phyloP scores from a whole-genome alignment of 371 early-diverging fungal genomes.

The Rhizopus stolonifer region DNA sequence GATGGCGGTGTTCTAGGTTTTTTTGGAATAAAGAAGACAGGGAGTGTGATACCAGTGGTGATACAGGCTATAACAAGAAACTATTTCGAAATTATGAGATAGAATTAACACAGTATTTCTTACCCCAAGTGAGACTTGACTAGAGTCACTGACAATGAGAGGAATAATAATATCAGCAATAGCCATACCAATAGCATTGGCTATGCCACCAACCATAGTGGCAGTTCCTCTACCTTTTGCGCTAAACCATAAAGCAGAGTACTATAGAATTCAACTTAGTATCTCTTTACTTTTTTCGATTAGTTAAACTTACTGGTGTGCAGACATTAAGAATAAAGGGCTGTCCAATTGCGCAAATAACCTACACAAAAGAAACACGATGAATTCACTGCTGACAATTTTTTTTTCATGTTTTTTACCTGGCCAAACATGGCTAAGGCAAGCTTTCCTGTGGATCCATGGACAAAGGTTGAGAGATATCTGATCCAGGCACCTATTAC shows the following conservation, averaged over 20 bases:
- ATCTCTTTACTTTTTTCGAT: neutral
- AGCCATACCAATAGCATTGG: conserved; percentile 50
- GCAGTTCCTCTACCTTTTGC: conserved; percentile 40
- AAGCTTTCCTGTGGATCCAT: conserved; percentile 24
- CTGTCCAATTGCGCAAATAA: conserved; percentile 45
- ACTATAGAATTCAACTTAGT: conserved; percentile 20
- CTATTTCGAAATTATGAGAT: conserved; percentile 19
- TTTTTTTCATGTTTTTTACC: conserved; percentile 17
- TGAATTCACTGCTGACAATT: neutral
- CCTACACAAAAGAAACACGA: conserved; percentile 12
- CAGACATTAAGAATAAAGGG: conserved; percentile 46
- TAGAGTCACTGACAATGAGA: conserved; percentile 28
- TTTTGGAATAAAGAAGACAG: conserved; percentile 50
- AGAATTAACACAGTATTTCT: too few species aligned
- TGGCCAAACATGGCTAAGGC: conserved; percentile 44
- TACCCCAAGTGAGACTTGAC: conserved; percentile 26
- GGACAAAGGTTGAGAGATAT: conserved; percentile 37
- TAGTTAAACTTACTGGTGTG: conserved; percentile 36
- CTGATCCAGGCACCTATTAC: conserved; percentile 47
- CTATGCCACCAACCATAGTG: conserved; percentile 44
- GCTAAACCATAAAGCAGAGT: conserved; percentile 48
- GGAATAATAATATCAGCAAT: conserved; percentile 43
- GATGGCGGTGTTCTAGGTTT: conserved; percentile 63
- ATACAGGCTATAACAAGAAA: conserved; percentile 41
- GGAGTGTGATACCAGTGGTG: conserved; percentile 46